These are phyloP conservation scores for Amaranthus tricolor DNA, from an alignment of 179 eudicot genomes.

Conservation along the genomic window DNA sequence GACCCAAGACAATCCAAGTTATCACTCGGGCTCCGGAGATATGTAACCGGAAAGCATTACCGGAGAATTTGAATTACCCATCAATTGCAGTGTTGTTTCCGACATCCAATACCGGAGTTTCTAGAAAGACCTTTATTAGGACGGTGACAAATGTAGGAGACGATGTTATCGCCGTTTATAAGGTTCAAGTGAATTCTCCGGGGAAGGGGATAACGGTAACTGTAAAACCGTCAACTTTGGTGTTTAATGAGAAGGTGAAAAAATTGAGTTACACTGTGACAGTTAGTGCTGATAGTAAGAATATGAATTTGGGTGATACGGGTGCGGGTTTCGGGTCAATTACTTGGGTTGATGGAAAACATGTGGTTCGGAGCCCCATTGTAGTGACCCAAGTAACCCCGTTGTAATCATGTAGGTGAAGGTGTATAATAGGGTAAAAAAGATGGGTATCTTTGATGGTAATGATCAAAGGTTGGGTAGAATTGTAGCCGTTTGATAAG, in stretches of 20 bases:
- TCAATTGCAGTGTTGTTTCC: constrained; percentile 72
- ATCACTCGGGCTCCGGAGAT: constrained; percentile 64
- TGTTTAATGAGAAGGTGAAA: constrained; percentile 57
- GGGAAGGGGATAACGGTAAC: constrained; percentile 60
- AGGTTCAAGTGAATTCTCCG: constrained; percentile 41
- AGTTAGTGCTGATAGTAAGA: constrained; percentile 48
- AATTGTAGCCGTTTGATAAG: neutral
- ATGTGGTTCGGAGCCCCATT: constrained; percentile 87
- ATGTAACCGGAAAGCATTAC: constrained; percentile 54
- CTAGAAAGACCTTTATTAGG: constrained; percentile 67
- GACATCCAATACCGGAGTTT: constrained; percentile 31
- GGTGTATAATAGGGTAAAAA: constrained; percentile 21
- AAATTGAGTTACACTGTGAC: constrained; percentile 55
- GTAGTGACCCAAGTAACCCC: constrained; percentile 75
- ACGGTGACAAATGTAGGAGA: constrained; percentile 79
- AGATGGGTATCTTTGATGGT: neutral
- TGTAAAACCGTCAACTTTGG: constrained; percentile 60
- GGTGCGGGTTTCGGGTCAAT: constrained; percentile 81
- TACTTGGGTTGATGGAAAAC: constrained; percentile 82
- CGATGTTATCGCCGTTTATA: constrained; percentile 54
- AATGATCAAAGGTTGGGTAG: constrained; percentile 10
- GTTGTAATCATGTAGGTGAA: constrained; percentile 30
- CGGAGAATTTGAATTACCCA: constrained; percentile 87
- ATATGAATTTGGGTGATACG: constrained; percentile 56
- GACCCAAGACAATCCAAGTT: constrained; percentile 87